phyloP scores from a whole-genome alignment of 768 basidiomycete species.

The Solioccasus polychromus region DNA sequence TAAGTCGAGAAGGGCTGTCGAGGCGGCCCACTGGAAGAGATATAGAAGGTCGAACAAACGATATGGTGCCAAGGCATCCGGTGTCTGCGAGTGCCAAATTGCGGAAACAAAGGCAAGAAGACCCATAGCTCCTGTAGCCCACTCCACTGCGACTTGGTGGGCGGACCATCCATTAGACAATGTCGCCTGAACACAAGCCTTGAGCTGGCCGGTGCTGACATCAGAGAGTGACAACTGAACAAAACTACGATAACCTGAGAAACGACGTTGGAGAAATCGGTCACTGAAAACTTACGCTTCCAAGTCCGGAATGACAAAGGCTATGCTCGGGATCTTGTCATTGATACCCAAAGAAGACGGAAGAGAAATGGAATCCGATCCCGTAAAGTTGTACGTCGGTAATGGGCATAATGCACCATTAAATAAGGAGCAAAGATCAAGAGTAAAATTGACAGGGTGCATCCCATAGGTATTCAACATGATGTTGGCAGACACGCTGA shows the following conservation, averaged over 20 bases:
- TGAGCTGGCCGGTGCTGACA: slow-evolving; percentile 64
- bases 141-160: slow-evolving; percentile 70
- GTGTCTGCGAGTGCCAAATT: slow-evolving; percentile 53
- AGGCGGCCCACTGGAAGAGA: slow-evolving; percentile 82
- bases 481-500: slow-evolving; percentile 81
- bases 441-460: slow-evolving; percentile 75
- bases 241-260: slow-evolving; percentile 35
- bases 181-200: slow-evolving; percentile 89
- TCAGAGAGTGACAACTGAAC: slow-evolving; percentile 75
- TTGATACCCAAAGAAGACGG: slow-evolving; percentile 57
- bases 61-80: slow-evolving; percentile 61
- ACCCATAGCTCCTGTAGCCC: slow-evolving; percentile 68
- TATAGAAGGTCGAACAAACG: slow-evolving; percentile 80
- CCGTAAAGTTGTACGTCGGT: slow-evolving; percentile 85
- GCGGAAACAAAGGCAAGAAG: slow-evolving; percentile 57
- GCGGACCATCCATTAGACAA: slow-evolving; percentile 89
- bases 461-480: slow-evolving; percentile 88
- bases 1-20: slow-evolving; percentile 74
- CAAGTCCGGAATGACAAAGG: slow-evolving; percentile 85
- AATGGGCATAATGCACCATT: slow-evolving; percentile 79
- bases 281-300: slow-evolving; percentile 50
- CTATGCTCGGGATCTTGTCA: slow-evolving; percentile 68
- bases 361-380: slow-evolving; percentile 65
- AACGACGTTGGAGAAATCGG: neutral
- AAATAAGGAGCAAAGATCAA: slow-evolving; percentile 81